Base-by-base conservation (phyloP, 441 rosid genomes). In the Omphalea diandra region DNA sequence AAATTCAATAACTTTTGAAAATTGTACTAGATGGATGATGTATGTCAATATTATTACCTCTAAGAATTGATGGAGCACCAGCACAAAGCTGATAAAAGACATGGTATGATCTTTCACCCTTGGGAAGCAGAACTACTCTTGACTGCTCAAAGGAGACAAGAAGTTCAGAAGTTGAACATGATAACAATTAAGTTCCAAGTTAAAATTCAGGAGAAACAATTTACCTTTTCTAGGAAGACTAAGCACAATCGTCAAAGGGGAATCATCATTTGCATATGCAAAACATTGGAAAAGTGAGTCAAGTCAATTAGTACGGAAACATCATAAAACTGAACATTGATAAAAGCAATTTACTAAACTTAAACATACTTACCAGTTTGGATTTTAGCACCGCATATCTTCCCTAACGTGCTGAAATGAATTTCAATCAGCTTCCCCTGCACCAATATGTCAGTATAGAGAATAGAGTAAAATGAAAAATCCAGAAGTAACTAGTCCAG, bases 221-320 rank as follows among this genome's bases (percentile, higher is more conserved):
- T 75, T 84, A 91, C 99, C 99, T 96, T 96, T 82, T 96, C 99
- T 53, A 93, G 83, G 75, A 96, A 80, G 83, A 88, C 99, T 96
- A 62, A 62, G 74, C 72, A 74, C 66, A 81, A 58, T 56, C 12
- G 65, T 53, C 47, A 26, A 41, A 9, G 54, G 27, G 54, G 64
- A 71, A 77, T 75, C 67, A 61, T 73, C 70, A 67, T 75, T 73
- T 75, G 70, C 33, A 47, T 71, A 75, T 20, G 59, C 54, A 73
- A 49, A 72, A 50, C 76, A 52, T 75, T 31, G 50, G 60, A 57
- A 72, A 74, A 74, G 73, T 67, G 52, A 75, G 72, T 66, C 78
- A 50, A 74, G 85, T 84, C 76, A 88, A 84, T 67, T 40, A n/a
- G n/a, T n/a, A n/a, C n/a, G n/a, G n/a, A n/a, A n/a, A 68, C 14